Evolutionary conservation across 441 rosid genomes (phyloP).

Genomic region (Populus hybrid): DNA sequence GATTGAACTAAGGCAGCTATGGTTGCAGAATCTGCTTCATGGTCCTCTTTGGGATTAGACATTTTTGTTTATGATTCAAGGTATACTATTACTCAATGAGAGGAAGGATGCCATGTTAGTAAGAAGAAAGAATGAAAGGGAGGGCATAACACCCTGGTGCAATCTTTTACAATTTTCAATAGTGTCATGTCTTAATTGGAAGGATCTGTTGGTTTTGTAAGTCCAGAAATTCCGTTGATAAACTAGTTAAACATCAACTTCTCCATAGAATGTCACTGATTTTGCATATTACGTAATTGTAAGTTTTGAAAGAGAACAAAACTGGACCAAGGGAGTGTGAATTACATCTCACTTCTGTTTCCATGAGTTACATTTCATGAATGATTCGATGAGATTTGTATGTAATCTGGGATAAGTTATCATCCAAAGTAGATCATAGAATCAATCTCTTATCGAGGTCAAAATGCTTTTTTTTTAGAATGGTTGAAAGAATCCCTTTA

Average conservation of each 20-base stretch:
- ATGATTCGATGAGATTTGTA: neutral
- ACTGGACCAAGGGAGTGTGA: neutral
- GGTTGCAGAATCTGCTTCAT: neutral
- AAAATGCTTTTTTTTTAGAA: neutral
- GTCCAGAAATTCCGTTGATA: neutral
- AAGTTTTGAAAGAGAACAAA: neutral
- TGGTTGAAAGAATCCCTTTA: neutral
- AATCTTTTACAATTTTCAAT: neutral
- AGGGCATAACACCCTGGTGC: neutral
- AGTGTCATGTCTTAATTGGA: neutral
- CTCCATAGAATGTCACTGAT: neutral
- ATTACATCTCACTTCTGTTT: neutral
- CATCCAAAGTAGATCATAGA: neutral
- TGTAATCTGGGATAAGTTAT: neutral
- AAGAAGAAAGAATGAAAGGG: neutral
- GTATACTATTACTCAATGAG: neutral
- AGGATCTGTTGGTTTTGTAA: neutral
- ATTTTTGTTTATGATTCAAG: neutral
- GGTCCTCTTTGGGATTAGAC: neutral
- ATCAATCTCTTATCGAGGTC: neutral
- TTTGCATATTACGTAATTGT: neutral
- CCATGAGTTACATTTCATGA: neutral
- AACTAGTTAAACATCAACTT: neutral
- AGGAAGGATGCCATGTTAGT: neutral
- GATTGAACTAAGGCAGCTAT: neutral